A percentile compares a stretch with the other conserved stretches of the same genome.
phyloP scores from a whole-genome alignment of 139 green algal genomes.

The Coccomyxa sp. region DNA sequence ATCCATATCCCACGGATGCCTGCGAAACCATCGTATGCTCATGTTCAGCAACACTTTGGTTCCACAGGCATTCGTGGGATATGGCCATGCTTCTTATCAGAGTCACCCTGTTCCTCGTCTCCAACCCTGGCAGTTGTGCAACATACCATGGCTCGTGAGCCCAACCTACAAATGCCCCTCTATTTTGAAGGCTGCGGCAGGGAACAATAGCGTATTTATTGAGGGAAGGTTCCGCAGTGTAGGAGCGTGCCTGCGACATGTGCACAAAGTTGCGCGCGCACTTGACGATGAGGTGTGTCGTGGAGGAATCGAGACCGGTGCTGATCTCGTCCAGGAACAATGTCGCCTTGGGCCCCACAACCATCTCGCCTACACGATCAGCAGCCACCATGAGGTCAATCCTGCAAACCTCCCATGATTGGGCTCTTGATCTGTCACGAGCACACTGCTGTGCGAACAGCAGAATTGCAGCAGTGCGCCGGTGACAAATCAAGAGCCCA shows the following conservation, averaged over 20 bases:
- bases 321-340: conserved; percentile 48
- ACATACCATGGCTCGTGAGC: too few species aligned
- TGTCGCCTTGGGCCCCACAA: conserved; percentile 41
- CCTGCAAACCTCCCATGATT: background rate
- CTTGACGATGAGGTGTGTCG: conserved; percentile 33
- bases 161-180: too few species aligned
- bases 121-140: too few species aligned
- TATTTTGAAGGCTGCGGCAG: too few species aligned
- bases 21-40: too few species aligned
- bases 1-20: too few species aligned
- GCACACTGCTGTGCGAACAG: too few species aligned
- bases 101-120: too few species aligned
- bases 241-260: background rate
- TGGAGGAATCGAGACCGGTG: conserved; percentile 43
- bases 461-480: background rate
- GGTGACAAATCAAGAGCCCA: background rate
- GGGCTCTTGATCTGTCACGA: background rate
- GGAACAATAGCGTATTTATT: background rate
- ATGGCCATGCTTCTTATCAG: too few species aligned
- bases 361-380: conserved; percentile 50
- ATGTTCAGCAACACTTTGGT: too few species aligned
- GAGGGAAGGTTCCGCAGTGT: background rate
- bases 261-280: conserved; percentile 28
- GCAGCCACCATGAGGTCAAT: background rate
- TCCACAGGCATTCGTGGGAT: too few species aligned